Evolutionary conservation across 23 red algal species (phyloP), one percentile per base, ranked within the genome.

Genomic region (Gracilaria gracilis): DNA sequence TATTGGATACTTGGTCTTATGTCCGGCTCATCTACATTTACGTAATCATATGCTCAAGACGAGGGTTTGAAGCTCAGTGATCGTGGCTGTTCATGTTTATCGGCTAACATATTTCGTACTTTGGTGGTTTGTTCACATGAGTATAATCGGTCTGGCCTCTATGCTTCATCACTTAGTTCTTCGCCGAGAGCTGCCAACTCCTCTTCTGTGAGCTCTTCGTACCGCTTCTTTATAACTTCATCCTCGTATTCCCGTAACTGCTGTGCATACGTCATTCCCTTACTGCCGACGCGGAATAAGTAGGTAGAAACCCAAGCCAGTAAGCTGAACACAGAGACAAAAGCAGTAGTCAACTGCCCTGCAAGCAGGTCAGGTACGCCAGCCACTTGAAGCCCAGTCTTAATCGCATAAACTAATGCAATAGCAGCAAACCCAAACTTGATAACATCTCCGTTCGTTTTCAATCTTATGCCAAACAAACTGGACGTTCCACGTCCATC

Each of bases 221-320:
- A 95, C 0, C 97, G 82, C 61, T 92, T 92, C 58, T 94, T 55
- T 46, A 99, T 82, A 46, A 99, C 97, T 9, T 38, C 93, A 28
- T 96, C 85, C 73, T 99, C 97, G 84, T 99, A 99, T 24, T 95
- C 97, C 47, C 90, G 65, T 46, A 99, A 85, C 90, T 99, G 97
- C 51, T 94, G 94, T 28, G 93, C 97, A 61, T 99, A 99, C 12
- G 97, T 99, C 93, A 95, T 99, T 42, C 78, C 40, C 82, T 99
- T 99, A 23, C 78, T 96, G n/a, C 91, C 97, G 46, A 99, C 97
- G 17, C 97, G 93, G 73, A 92, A 92, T 25, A 99, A 34, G 78
- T 87, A 94, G 75, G 94, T 96, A n/a, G 80, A 76, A 23, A 93
- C 64, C 97, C 97, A 99, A 57, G 77, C 92, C 48, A 95, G 24